Conservation (phyloP, 148 eudicot genomes). For the Nepenthes mirabilis region DNA sequence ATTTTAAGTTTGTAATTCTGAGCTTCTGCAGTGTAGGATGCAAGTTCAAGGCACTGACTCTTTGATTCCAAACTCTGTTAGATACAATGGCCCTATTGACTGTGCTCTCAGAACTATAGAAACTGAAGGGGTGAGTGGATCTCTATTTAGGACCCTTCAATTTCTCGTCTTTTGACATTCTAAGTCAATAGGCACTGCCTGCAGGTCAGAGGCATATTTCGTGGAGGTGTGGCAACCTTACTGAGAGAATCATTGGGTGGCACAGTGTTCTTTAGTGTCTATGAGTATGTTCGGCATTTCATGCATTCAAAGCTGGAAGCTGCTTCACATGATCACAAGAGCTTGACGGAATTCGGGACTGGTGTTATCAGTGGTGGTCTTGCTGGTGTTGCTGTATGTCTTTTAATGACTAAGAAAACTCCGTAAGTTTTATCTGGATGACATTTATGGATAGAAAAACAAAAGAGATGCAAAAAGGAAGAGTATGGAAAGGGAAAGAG, state of each 20-base stretch:
- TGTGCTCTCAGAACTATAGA: conserved; percentile 63
- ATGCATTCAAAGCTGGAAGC: conserved; percentile 49
- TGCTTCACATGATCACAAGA: conserved; percentile 21
- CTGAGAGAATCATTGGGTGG: conserved; percentile 76
- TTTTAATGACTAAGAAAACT: not conserved
- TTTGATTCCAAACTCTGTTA: conserved; percentile 38
- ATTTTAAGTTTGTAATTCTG: conserved; percentile 19
- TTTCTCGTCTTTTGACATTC: conserved; percentile 6
- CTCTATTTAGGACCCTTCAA: not conserved
- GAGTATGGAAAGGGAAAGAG: too few relatives aligned
- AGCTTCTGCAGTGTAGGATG: conserved; percentile 87
- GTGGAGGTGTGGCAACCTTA: conserved; percentile 80
- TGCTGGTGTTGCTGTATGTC: conserved; percentile 77
- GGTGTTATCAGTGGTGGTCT: conserved; percentile 89
- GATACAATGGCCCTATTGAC: conserved; percentile 56
- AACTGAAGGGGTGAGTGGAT: conserved; percentile 64
- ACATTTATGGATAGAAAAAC: too few relatives aligned
- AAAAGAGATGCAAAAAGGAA: too few relatives aligned
- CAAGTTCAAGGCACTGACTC: conserved; percentile 92
- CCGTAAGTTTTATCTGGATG: not conserved
- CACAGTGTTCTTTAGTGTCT: conserved; percentile 70
- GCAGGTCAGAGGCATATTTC: conserved; percentile 74
- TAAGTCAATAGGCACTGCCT: conserved; percentile 16
- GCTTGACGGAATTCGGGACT: conserved; percentile 60
- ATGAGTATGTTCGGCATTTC: conserved; percentile 58